phyloP scores from a whole-genome alignment of 208 protist genomes.

The Acanthamoeba castellanii region DNA sequence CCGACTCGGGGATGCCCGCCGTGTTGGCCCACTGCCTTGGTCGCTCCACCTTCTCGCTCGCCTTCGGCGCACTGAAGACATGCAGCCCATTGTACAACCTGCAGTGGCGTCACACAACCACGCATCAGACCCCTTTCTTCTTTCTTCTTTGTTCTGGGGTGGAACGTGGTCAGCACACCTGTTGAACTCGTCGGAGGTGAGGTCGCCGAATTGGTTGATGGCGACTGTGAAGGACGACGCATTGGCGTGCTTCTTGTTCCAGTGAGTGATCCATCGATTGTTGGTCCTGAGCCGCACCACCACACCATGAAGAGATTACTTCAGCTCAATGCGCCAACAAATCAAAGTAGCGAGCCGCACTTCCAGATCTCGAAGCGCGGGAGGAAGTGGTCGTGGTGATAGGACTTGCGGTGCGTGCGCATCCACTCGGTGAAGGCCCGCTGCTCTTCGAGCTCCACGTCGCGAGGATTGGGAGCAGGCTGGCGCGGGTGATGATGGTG shows the following conservation, averaged over 20 bases:
- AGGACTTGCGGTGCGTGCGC: slow-evolving; percentile 8
- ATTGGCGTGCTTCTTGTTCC: background rate
- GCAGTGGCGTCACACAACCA: background rate
- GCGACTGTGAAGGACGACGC: background rate
- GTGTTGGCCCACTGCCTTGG: background rate
- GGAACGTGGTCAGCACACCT: background rate
- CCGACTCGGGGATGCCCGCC: background rate
- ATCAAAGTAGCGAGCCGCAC: background rate
- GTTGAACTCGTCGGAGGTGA: slow-evolving; percentile 1
- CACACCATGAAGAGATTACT: no score
- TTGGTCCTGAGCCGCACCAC: no score
- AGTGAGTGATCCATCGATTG: background rate
- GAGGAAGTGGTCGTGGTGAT: slow-evolving; percentile 34
- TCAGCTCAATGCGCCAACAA: background rate
- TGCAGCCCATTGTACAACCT: background rate
- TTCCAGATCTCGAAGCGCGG: background rate
- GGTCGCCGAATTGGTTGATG: slow-evolving; percentile 37
- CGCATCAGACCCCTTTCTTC: no score
- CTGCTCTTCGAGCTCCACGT: background rate
- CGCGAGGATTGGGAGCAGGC: background rate
- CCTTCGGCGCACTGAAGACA: background rate
- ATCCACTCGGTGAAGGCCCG: background rate
- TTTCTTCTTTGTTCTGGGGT: background rate
- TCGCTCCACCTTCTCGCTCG: background rate
- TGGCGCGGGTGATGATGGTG: background rate